phyloP scores from a whole-genome alignment of 1,139 yeast species.

The Suhomyces bokatorum region DNA sequence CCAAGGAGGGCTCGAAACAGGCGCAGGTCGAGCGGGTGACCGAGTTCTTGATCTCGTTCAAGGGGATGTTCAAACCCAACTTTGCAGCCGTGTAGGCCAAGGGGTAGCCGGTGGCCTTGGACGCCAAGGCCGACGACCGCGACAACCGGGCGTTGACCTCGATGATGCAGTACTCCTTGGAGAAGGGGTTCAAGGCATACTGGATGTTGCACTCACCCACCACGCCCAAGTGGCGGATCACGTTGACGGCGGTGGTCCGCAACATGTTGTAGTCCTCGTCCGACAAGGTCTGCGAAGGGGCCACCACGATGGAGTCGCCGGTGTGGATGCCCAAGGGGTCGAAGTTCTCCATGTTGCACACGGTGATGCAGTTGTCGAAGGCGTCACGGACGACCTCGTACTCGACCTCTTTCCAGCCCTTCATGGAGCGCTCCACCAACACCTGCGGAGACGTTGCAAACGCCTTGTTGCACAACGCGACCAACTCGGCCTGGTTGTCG shows the following conservation, averaged over 20 bases:
- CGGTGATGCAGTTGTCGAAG: slow-evolving; percentile 96
- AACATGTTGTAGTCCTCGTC: slow-evolving; percentile 98
- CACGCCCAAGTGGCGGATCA: slow-evolving; percentile 96
- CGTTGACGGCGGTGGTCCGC: slow-evolving; percentile 96
- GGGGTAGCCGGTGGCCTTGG: slow-evolving; percentile 98
- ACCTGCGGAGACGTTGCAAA: slow-evolving; percentile 97
- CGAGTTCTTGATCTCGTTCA: slow-evolving; percentile 88
- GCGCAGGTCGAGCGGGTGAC: slow-evolving; percentile 96
- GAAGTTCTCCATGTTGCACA: slow-evolving; percentile 98
- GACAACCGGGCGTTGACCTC: slow-evolving; percentile 98
- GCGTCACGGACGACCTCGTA: slow-evolving; percentile 99
- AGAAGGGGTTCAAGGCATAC: slow-evolving; percentile 92
- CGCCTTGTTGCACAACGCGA: slow-evolving; percentile 84
- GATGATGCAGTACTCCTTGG: slow-evolving; percentile 93
- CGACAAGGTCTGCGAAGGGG: slow-evolving; percentile 96
- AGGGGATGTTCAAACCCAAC: slow-evolving; percentile 89
- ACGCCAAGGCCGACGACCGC: slow-evolving; percentile 96
- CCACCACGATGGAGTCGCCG: slow-evolving; percentile 98
- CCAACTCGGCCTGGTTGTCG: slow-evolving; percentile 79
- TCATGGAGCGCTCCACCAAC: slow-evolving; percentile 92
- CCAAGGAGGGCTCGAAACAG: slow-evolving; percentile 96
- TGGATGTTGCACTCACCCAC: slow-evolving; percentile 99
- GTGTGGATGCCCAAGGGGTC: slow-evolving; percentile 99
- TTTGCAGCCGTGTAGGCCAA: slow-evolving; percentile 98
- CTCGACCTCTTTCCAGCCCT: slow-evolving; percentile 99